Conservation (phyloP, 2,329 filamentous ascomycete species). For the Coniochaeta hoffmannii region DNA sequence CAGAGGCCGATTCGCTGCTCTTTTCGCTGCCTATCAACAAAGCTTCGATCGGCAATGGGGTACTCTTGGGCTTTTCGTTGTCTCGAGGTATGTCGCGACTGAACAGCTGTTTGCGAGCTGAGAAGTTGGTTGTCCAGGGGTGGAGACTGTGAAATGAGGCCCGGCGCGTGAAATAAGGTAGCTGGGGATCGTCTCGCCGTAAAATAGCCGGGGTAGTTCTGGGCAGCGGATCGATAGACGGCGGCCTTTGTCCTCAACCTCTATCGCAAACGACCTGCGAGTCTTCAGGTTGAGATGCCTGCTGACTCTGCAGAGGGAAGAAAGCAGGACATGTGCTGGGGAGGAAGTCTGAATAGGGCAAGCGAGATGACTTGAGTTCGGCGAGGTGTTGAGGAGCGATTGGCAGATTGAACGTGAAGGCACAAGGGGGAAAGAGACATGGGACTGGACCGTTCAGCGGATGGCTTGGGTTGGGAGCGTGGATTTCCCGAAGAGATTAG, state of each 20-base stretch:
- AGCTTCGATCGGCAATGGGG: neutral
- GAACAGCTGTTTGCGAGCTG: neutral
- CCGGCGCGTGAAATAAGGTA: slow-evolving; percentile 1
- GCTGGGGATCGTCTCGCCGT: slow-evolving; percentile 2
- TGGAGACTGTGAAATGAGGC: slow-evolving; percentile 3
- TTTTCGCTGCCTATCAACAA: neutral
- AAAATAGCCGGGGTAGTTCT: slow-evolving; percentile 1
- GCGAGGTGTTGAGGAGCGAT: neutral
- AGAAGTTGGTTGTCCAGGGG: neutral
- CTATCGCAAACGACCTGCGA: neutral
- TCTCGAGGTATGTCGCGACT: neutral
- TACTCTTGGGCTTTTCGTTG: neutral
- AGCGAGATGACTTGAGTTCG: slow-evolving; percentile 43
- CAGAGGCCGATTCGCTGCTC: slow-evolving; percentile 8
- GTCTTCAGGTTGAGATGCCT: neutral
- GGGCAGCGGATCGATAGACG: neutral
- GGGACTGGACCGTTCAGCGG: neutral
- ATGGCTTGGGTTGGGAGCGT: slow-evolving; percentile 9
- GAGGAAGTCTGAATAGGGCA: slow-evolving; percentile 36
- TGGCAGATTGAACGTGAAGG: slow-evolving; percentile 17
- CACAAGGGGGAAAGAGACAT: slow-evolving; percentile 18
- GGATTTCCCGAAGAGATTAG: slow-evolving; percentile 33
- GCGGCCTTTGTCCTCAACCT: neutral
- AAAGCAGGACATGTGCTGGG: slow-evolving; percentile 12
- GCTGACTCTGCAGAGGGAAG: neutral